These are phyloP conservation scores for Trichoderma aggressivum DNA, from an alignment of 2,329 filamentous ascomycete genomes.

Conservation along the genomic window DNA sequence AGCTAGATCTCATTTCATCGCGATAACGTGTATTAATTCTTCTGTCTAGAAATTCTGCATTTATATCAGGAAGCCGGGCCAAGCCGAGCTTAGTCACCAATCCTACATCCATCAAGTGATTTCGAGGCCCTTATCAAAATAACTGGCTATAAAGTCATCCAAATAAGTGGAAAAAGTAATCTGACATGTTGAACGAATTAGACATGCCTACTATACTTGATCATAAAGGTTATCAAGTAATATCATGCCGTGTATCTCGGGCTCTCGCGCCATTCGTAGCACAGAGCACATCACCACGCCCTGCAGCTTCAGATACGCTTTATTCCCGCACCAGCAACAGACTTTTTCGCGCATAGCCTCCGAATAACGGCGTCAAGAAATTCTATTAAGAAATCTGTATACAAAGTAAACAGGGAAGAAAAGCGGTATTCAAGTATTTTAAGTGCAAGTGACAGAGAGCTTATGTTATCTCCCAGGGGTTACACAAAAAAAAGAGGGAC, in stretches of 20 bases:
- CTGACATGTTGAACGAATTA: background rate
- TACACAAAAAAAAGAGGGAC: background rate
- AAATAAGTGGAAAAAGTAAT: background rate
- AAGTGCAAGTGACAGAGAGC: background rate
- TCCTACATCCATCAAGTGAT: background rate
- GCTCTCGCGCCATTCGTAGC: background rate
- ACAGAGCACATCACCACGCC: background rate
- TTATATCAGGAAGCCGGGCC: background rate
- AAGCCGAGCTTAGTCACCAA: background rate
- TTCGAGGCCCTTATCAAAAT: background rate
- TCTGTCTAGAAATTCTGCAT: background rate
- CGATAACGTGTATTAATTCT: background rate
- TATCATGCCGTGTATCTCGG: background rate
- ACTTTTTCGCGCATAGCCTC: background rate
- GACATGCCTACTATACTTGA: background rate
- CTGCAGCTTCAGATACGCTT: background rate
- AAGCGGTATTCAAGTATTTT: background rate
- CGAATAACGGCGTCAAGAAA: background rate
- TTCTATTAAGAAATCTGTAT: background rate
- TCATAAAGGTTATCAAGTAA: background rate
- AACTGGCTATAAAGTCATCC: background rate
- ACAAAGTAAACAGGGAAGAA: background rate
- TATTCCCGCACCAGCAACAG: background rate
- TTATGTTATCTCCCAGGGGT: background rate
- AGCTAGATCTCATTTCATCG: background rate